Evolutionary conservation across 768 basidiomycete species (phyloP).

Genomic region (Porphyrellus cyaneotinctus): DNA sequence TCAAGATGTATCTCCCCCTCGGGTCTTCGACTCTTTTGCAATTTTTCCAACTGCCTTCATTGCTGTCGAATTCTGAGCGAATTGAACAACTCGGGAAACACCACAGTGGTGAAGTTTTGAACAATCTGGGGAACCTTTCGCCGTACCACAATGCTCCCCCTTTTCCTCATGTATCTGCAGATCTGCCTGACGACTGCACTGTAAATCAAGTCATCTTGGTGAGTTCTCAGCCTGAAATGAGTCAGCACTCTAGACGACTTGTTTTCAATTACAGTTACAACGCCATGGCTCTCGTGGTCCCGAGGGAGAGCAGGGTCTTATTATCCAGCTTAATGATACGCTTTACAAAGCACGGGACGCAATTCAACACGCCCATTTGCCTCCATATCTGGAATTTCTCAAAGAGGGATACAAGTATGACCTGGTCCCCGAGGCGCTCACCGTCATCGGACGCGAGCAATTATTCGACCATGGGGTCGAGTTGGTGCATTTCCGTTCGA

Average conservation of each 20-base stretch:
- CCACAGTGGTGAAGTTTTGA: background rate
- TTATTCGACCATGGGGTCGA: slow-evolving; percentile 40
- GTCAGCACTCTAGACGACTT: background rate
- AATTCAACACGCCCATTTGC: slow-evolving; percentile 29
- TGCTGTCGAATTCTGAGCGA: background rate
- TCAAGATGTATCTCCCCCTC: slow-evolving; percentile 17
- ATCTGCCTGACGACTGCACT: slow-evolving; percentile 37
- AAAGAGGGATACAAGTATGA: slow-evolving; percentile 33
- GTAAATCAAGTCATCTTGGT: slow-evolving; percentile 41
- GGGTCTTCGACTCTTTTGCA: slow-evolving; percentile 4
- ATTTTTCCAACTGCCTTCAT: slow-evolving; percentile 14
- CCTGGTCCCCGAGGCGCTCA: slow-evolving; percentile 35
- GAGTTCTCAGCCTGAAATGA: background rate
- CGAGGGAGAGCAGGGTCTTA: slow-evolving; percentile 22
- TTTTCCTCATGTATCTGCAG: slow-evolving; percentile 22
- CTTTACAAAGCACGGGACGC: slow-evolving; percentile 21
- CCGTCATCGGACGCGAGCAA: slow-evolving; percentile 33
- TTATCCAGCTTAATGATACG: slow-evolving; percentile 31
- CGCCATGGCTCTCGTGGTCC: slow-evolving; percentile 42
- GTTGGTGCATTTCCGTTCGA: slow-evolving; percentile 20
- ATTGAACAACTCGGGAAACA: no score
- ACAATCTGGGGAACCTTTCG: slow-evolving; percentile 33
- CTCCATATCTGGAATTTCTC: slow-evolving; percentile 34
- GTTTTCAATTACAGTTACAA: slow-evolving; percentile 30
- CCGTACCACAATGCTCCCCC: slow-evolving; percentile 35